A percentile compares a stretch with the other conserved stretches of the same genome.
phyloP scores from a whole-genome alignment of 768 basidiomycete genomes.

The Pleurotus sapidus region DNA sequence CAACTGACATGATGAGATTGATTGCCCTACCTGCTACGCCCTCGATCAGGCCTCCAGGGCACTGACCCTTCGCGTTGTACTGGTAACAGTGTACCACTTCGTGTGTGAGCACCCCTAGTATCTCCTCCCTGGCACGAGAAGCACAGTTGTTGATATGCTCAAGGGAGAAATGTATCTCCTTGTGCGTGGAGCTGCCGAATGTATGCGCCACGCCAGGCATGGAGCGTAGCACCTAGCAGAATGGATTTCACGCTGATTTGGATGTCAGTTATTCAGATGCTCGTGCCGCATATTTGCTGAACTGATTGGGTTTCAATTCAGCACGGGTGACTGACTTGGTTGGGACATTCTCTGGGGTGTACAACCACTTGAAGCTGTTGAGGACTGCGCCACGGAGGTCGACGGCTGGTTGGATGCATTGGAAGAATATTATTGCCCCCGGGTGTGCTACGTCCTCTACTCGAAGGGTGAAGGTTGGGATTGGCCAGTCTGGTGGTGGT shows the following conservation, averaged over 20 bases:
- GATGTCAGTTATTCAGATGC: neutral
- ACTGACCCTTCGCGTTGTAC: slow-evolving; percentile 56
- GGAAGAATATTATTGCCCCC: slow-evolving; percentile 56
- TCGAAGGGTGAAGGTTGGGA: slow-evolving; percentile 53
- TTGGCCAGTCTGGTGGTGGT: slow-evolving; percentile 36
- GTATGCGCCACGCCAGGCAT: slow-evolving; percentile 76
- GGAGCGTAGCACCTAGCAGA: slow-evolving; percentile 54
- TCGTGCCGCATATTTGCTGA: neutral
- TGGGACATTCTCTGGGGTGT: slow-evolving; percentile 34
- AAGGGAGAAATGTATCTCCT: slow-evolving; percentile 75
- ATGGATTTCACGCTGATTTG: slow-evolving; percentile 47
- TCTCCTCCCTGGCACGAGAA: slow-evolving; percentile 52
- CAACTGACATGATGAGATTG: neutral
- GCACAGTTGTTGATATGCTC: slow-evolving; percentile 51
- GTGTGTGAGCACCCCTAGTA: slow-evolving; percentile 58
- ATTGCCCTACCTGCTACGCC: slow-evolving; percentile 63
- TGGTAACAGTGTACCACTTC: slow-evolving; percentile 83
- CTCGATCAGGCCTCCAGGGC: slow-evolving; percentile 72
- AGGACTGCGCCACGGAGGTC: slow-evolving; percentile 41
- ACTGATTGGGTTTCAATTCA: too few species aligned
- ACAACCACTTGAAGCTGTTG: slow-evolving; percentile 47
- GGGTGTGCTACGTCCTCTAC: slow-evolving; percentile 60
- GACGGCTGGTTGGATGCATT: slow-evolving; percentile 40
- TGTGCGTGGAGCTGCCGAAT: slow-evolving; percentile 47
- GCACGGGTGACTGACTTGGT: slow-evolving; percentile 25